Percentiles rank a stretch among this genome's conserved stretches.
phyloP scores from a whole-genome alignment of 495 filamentous ascomycete genomes.

The Annulohypoxylon nitens region DNA sequence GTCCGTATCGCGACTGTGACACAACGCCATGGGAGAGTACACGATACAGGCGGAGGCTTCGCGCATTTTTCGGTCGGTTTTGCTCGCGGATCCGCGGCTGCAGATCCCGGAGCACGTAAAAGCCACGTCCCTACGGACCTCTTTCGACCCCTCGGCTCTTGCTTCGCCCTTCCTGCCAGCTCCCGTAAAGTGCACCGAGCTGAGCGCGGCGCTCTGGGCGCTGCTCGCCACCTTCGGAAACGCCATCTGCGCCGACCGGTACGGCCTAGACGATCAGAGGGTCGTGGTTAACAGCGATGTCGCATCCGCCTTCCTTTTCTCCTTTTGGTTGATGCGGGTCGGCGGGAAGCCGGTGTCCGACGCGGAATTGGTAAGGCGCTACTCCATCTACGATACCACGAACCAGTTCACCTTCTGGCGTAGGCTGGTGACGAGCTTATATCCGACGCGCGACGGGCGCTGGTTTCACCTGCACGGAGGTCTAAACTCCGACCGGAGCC shows the following conservation, averaged over 20 bases:
- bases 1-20: too few relatives aligned
- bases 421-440: conserved; percentile 63
- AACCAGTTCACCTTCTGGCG: conserved; percentile 46
- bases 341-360: conserved; percentile 41
- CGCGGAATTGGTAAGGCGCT: conserved; percentile 35
- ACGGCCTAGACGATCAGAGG: conserved; percentile 33
- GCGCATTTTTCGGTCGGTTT: conserved; percentile 43
- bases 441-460: conserved; percentile 64
- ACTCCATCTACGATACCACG: conserved; percentile 45
- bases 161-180: conserved; percentile 44
- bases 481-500: conserved; percentile 61
- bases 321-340: conserved; percentile 42
- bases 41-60: conserved; percentile 48
- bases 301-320: conserved; percentile 51
- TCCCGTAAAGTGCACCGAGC: conserved; percentile 50
- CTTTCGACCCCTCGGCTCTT: conserved; percentile 41
- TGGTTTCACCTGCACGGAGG: conserved; percentile 68
- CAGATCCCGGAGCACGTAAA: conserved; percentile 39
- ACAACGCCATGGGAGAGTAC: conserved; percentile 8
- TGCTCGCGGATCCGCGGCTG: conserved; percentile 43
- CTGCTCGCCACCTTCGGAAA: conserved; percentile 50
- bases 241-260: conserved; percentile 41
- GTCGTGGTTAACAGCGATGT: conserved; percentile 52
- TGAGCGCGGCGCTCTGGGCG: conserved; percentile 49
- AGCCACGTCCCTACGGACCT: conserved; percentile 34